Evolutionary conservation across 208 protist species (phyloP).

Genomic region (Trypanosoma theileri): DNA sequence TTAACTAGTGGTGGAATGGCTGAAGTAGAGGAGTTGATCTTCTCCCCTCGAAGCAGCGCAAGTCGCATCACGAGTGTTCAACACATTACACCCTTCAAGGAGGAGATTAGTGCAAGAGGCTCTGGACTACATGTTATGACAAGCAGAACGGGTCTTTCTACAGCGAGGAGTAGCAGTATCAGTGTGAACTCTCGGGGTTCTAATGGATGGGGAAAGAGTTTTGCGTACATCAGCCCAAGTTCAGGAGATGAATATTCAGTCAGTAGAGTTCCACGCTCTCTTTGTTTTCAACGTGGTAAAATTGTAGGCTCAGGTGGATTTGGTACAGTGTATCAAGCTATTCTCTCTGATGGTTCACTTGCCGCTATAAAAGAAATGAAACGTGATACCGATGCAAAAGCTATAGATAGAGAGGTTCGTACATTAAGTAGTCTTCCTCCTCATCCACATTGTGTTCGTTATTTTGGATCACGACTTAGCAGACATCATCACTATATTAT

Average conservation of each 20-base stretch:
- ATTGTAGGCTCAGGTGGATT: conserved; percentile 70
- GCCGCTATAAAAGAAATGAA: conserved; percentile 79
- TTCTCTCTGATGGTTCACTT: conserved; percentile 62
- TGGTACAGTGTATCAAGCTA: conserved; percentile 73
- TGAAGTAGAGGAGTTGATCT: background rate
- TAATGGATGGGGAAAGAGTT: background rate
- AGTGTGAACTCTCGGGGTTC: background rate
- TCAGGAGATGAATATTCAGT: conserved; percentile 13
- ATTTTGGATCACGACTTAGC: conserved; percentile 67
- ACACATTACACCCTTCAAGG: conserved; percentile 7
- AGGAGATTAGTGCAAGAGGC: background rate
- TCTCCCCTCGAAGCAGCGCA: background rate
- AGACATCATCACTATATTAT: conserved; percentile 76
- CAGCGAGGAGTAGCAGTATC: conserved; percentile 2
- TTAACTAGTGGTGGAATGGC: background rate
- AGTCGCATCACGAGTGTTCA: background rate
- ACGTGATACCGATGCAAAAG: conserved; percentile 50
- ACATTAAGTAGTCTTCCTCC: conserved; percentile 68
- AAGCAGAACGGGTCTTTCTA: background rate
- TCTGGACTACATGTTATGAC: background rate
- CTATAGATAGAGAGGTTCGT: conserved; percentile 70
- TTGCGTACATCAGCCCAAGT: background rate
- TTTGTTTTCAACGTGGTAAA: conserved; percentile 62
- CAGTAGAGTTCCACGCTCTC: conserved; percentile 26
- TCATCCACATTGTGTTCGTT: conserved; percentile 78